Percentiles rank a stretch among this genome's conserved stretches.
These are phyloP conservation scores for Ogataea minuta DNA, from an alignment of 805 yeast genomes.

Conservation along the genomic window DNA sequence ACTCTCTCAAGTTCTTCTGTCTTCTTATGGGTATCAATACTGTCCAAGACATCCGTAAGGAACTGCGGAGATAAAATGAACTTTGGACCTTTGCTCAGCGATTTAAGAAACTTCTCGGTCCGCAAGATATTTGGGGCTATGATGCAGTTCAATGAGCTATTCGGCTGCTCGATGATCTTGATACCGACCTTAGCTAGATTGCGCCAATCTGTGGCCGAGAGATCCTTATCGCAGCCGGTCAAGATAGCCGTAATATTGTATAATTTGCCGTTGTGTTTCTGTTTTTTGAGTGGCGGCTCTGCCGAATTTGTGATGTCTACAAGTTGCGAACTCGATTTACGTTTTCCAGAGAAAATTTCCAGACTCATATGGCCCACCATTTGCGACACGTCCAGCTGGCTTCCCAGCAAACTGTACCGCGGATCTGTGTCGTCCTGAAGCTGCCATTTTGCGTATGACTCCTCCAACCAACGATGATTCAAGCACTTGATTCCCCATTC, in stretches of 20 bases:
- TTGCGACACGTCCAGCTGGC: constrained; percentile 38
- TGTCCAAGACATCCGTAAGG: constrained; percentile 44
- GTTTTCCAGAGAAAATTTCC: constrained; percentile 24
- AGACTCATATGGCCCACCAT: constrained; percentile 50
- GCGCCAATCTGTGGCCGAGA: constrained; percentile 42
- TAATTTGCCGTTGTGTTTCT: constrained; percentile 23
- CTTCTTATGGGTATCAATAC: constrained; percentile 27
- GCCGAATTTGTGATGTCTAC: constrained; percentile 1
- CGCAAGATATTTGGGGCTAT: constrained; percentile 82
- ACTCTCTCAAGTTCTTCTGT: constrained; percentile 25
- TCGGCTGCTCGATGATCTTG: constrained; percentile 40
- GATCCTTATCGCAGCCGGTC: constrained; percentile 62
- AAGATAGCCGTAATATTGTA: constrained; percentile 48
- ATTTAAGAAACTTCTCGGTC: constrained; percentile 81
- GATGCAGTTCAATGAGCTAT: constrained; percentile 44
- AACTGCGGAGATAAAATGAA: constrained; percentile 56
- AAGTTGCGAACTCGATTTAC: constrained; percentile 14
- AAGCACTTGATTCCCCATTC: constrained; percentile 67
- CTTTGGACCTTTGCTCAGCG: constrained; percentile 57
- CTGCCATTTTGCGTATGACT: constrained; percentile 64
- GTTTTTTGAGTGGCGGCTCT: constrained; percentile 20
- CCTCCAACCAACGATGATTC: constrained; percentile 89
- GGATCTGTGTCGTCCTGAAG: constrained; percentile 44
- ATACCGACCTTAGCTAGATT: constrained; percentile 57
- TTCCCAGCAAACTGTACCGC: constrained; percentile 44